phyloP scores from a whole-genome alignment of 768 basidiomycete species.

The Wakefieldia striispora region DNA sequence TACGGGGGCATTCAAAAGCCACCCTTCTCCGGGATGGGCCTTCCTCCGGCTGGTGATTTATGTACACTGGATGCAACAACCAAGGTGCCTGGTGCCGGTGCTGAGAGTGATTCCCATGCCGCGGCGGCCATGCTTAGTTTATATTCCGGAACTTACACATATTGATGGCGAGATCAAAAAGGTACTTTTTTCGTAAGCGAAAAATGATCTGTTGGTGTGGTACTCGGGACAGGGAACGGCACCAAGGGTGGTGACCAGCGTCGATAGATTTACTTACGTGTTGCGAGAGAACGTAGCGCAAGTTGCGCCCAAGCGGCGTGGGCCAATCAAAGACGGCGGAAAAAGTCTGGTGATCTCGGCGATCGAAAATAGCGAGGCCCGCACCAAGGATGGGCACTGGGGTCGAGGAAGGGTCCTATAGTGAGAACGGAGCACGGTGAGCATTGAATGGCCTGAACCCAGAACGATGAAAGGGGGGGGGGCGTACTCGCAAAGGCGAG shows the following conservation, averaged over 20 bases:
- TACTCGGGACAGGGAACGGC: not conserved
- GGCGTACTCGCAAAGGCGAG: not conserved
- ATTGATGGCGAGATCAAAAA: not conserved
- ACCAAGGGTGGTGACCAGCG: not conserved
- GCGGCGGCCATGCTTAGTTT: conserved; percentile 7
- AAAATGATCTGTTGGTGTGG: not conserved
- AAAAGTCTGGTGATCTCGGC: conserved; percentile 17
- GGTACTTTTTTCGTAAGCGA: not conserved
- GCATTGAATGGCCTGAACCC: not conserved
- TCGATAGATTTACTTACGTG: not conserved
- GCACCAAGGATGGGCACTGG: conserved; percentile 7
- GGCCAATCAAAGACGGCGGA: conserved; percentile 8
- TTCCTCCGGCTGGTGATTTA: conserved; percentile 16
- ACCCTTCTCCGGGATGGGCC: conserved; percentile 2
- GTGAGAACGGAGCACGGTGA: conserved; percentile 20
- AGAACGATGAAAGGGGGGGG: conserved; percentile 5
- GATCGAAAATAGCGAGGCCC: conserved; percentile 10
- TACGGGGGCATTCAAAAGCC: not conserved
- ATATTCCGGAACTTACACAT: not conserved
- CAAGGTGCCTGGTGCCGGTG: not conserved
- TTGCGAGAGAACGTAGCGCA: not conserved
- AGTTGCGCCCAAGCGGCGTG: not conserved
- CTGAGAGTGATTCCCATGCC: conserved; percentile 6
- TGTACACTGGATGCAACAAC: not conserved
- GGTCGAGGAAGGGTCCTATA: conserved; percentile 3